Conservation (phyloP, 257 asterid species). For the Fraxinus cuspidata region DNA sequence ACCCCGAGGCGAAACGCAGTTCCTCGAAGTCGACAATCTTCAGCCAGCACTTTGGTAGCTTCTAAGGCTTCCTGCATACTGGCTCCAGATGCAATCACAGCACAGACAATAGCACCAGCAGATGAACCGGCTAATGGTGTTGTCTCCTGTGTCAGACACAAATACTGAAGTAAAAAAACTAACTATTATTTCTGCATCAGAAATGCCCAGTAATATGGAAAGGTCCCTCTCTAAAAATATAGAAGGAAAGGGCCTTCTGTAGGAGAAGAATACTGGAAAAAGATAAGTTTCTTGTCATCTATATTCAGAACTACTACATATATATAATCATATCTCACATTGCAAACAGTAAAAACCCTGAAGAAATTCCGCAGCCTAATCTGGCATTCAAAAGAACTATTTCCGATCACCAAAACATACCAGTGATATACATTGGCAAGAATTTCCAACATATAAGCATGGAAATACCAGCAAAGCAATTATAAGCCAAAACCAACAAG, state of each 20-base stretch:
- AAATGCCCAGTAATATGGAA: neutral
- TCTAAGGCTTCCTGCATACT: conserved; percentile 79
- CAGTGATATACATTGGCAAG: neutral
- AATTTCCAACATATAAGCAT: neutral
- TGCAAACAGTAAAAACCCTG: neutral
- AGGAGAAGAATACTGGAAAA: neutral
- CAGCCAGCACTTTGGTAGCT: conserved; percentile 86
- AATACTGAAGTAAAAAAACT: neutral
- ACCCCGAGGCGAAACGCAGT: conserved; percentile 99
- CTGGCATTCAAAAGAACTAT: neutral
- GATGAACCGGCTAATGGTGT: conserved; percentile 99
- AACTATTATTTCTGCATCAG: neutral
- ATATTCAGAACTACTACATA: neutral
- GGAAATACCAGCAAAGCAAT: neutral
- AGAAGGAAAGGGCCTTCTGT: neutral
- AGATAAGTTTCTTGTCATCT: neutral
- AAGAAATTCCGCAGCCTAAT: neutral
- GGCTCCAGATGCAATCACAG: conserved; percentile 88
- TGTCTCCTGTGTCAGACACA: conserved; percentile 57
- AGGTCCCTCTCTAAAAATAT: neutral
- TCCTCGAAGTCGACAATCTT: conserved; percentile 86
- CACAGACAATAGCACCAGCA: conserved; percentile 98
- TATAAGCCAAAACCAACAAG: neutral
- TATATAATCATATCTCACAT: neutral
- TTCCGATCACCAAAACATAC: neutral